Percentiles rank a stretch among this genome's conserved stretches.
phyloP scores from a whole-genome alignment of 164 flowering plant species.

The Chloranthus sessilifolius region DNA sequence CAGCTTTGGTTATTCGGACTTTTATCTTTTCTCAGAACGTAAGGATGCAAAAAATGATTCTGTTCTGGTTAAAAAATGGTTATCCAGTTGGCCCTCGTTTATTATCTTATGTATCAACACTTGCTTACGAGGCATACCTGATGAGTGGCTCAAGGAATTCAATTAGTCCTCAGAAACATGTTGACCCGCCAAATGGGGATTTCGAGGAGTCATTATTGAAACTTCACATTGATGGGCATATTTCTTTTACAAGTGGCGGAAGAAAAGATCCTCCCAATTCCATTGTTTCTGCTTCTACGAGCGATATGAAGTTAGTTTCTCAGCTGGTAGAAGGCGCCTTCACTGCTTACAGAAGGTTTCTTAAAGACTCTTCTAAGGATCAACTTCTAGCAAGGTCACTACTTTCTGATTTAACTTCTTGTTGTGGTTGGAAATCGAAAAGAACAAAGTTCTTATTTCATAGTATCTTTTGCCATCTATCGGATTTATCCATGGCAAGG shows the following conservation, averaged over 20 bases:
- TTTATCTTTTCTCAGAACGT: constrained; percentile 31
- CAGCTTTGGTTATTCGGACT: constrained; percentile 32
- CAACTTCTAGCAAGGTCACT: constrained; percentile 22
- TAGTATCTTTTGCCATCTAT: constrained; percentile 28
- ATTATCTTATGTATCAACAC: constrained; percentile 38
- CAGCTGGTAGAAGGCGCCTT: constrained; percentile 33
- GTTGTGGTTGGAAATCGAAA: constrained; percentile 22
- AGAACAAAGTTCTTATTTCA: constrained; percentile 18
- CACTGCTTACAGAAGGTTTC: constrained; percentile 29
- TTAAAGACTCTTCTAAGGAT: constrained; percentile 7
- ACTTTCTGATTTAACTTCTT: constrained; percentile 27
- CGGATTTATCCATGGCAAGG: constrained; percentile 29
- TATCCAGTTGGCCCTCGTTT: constrained; percentile 38
- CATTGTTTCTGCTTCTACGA: constrained; percentile 9
- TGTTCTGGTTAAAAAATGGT: constrained; percentile 39
- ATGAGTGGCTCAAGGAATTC: constrained; percentile 5
- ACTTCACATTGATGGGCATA: constrained; percentile 28
- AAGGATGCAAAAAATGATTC: constrained; percentile 30
- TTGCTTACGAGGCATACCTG: constrained; percentile 35
- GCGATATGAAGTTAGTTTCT: constrained; percentile 17
- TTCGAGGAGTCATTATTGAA: constrained; percentile 25
- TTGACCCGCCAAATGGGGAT: background rate
- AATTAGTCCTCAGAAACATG: background rate
- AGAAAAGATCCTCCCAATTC: constrained; percentile 10
- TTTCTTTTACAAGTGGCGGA: constrained; percentile 18